A percentile compares a stretch with the other conserved stretches of the same genome.
phyloP scores from a whole-genome alignment of 805 yeast species.

The Wickerhamiella allomyrinae region DNA sequence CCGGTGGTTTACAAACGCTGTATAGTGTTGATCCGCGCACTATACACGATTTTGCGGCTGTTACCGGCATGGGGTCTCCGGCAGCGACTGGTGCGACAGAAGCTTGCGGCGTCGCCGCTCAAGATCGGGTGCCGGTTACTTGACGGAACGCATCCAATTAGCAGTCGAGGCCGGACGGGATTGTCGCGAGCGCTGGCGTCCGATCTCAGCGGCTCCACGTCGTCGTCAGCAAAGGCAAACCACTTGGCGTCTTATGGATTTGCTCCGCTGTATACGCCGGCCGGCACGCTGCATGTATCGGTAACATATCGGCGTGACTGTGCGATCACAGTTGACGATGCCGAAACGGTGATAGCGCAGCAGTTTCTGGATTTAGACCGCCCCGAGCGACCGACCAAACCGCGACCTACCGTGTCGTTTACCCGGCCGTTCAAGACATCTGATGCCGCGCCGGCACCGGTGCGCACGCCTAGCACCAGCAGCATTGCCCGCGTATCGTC shows the following conservation, averaged over 20 bases:
- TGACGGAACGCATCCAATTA: slow-evolving; percentile 67
- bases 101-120: slow-evolving; percentile 28
- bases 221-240: slow-evolving; percentile 27
- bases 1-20: slow-evolving; percentile 62
- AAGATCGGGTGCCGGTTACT: slow-evolving; percentile 42
- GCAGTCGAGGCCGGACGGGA: slow-evolving; percentile 75
- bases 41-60: slow-evolving; percentile 50
- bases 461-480: slow-evolving; percentile 2
- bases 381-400: slow-evolving; percentile 9
- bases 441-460: slow-evolving; percentile 2
- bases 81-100: slow-evolving; percentile 30
- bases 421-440: slow-evolving; percentile 15
- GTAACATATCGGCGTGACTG: slow-evolving; percentile 68
- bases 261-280: slow-evolving; percentile 56
- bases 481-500: neutral
- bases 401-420: slow-evolving; percentile 6
- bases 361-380: slow-evolving; percentile 39
- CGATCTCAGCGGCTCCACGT: slow-evolving; percentile 2
- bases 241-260: slow-evolving; percentile 51
- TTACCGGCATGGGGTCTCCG: slow-evolving; percentile 59
- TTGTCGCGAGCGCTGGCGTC: slow-evolving; percentile 49
- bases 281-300: slow-evolving; percentile 59
- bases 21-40: slow-evolving; percentile 55
- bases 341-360: slow-evolving; percentile 46
- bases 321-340: slow-evolving; percentile 51